Conservation (phyloP, 306 rosid genomes). For the Crotalaria pallida region DNA sequence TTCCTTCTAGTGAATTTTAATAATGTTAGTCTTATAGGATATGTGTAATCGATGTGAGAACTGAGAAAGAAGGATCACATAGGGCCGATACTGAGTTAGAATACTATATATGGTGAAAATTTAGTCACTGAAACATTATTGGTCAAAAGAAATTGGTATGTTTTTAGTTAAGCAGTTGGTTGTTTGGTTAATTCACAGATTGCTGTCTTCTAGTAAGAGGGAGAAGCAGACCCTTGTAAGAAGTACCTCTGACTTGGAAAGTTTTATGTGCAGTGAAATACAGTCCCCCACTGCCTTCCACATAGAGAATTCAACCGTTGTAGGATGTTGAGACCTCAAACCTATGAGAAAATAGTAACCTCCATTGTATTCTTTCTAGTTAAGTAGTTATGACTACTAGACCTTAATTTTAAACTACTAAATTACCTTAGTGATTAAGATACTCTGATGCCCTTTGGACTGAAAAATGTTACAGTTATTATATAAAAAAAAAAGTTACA, state of each 20-base stretch:
- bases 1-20: no score
- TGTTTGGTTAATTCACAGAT: neutral
- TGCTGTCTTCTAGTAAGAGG: neutral
- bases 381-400: neutral
- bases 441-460: neutral
- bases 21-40: no score
- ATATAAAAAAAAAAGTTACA: neutral
- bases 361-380: neutral
- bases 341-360: neutral
- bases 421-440: neutral
- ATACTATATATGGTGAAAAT: neutral
- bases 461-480: neutral
- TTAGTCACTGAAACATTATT: neutral
- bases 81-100: neutral
- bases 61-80: neutral
- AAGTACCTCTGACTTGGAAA: neutral
- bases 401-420: neutral
- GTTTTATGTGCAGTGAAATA: neutral
- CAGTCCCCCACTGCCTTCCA: neutral
- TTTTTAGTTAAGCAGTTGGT: constrained; percentile 11
- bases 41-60: neutral
- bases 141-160: neutral
- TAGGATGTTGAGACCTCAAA: neutral
- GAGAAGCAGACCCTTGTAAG: neutral
- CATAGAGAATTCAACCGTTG: neutral